Conservation (phyloP, 2,329 filamentous ascomycete species). For the Fusarium piperis region DNA sequence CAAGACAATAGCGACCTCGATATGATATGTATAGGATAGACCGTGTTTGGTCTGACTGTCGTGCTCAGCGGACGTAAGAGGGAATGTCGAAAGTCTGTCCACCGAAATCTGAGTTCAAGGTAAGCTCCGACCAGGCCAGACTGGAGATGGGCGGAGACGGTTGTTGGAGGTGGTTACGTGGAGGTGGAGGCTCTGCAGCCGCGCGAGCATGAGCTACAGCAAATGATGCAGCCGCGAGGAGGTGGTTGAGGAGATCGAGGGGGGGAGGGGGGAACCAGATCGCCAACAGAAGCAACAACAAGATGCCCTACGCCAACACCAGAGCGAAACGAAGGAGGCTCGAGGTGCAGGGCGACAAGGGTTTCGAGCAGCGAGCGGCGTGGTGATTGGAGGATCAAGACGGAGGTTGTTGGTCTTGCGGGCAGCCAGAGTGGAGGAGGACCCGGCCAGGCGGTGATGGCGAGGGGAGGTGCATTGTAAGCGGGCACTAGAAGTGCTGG, state of each 20-base stretch:
- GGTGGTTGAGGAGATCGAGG: neutral
- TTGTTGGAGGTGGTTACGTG: slow-evolving; percentile 32
- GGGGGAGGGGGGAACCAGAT: slow-evolving; percentile 1
- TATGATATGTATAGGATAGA: slow-evolving; percentile 2
- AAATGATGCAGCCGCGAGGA: slow-evolving; percentile 4
- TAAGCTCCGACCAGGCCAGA: neutral
- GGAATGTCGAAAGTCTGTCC: slow-evolving; percentile 7
- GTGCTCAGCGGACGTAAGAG: slow-evolving; percentile 7
- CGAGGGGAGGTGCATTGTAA: slow-evolving; percentile 5
- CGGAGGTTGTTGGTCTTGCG: slow-evolving; percentile 26
- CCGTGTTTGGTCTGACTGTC: slow-evolving; percentile 10
- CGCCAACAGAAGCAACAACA: slow-evolving; percentile 27
- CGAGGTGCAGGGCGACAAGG: slow-evolving; percentile 37
- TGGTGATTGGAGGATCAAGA: slow-evolving; percentile 41
- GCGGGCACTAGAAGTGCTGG: slow-evolving; percentile 16
- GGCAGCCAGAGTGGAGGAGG: slow-evolving; percentile 34
- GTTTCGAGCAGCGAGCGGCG: slow-evolving; percentile 34
- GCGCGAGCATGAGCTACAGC: slow-evolving; percentile 5
- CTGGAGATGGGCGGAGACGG: slow-evolving; percentile 20
- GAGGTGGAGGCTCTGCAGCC: slow-evolving; percentile 36
- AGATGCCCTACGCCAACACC: slow-evolving; percentile 22
- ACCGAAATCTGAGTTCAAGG: slow-evolving; percentile 22
- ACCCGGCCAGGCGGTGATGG: slow-evolving; percentile 29
- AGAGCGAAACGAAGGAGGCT: slow-evolving; percentile 41
- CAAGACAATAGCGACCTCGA: neutral